Conservation (phyloP, 768 basidiomycete genomes). For the Hypholoma fasciculare region DNA sequence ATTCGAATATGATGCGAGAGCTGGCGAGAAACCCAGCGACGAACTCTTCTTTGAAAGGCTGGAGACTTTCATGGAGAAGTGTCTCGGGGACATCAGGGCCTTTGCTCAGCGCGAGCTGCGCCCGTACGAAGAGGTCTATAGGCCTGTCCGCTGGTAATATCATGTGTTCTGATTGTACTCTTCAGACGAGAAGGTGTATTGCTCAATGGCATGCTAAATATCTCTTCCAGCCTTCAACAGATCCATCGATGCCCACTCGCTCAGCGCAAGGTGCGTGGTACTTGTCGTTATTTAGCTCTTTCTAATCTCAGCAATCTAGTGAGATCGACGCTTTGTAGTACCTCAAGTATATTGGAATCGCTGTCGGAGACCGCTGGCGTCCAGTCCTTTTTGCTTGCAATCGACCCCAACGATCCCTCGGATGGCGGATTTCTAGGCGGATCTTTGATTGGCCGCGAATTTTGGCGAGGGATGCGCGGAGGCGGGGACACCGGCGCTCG, state of each 20-base stretch:
- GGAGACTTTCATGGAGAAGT: conserved; percentile 63
- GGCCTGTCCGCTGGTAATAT: conserved; percentile 18
- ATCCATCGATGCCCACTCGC: conserved; percentile 1
- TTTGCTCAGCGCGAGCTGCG: conserved; percentile 62
- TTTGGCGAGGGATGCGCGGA: conserved; percentile 60
- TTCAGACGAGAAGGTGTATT: conserved; percentile 48
- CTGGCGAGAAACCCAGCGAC: conserved; percentile 34
- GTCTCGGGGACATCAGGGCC: conserved; percentile 52
- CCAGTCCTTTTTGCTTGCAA: conserved; percentile 63
- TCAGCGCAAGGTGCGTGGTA: conserved; percentile 9
- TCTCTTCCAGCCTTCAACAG: conserved; percentile 41
- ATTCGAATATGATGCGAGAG: conserved; percentile 32
- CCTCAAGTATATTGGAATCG: conserved; percentile 56
- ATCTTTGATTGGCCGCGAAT: conserved; percentile 58
- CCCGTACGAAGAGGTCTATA: conserved; percentile 58
- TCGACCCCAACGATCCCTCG: conserved; percentile 47
- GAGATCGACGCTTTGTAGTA: conserved; percentile 43
- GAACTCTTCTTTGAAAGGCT: conserved; percentile 64
- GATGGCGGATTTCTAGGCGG: conserved; percentile 67
- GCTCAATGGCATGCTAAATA: conserved; percentile 66
- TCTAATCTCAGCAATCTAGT: conserved; percentile 32
- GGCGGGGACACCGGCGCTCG: conserved; percentile 60
- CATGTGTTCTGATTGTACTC: conserved; percentile 24
- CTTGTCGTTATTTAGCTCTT: neutral
- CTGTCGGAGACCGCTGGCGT: conserved; percentile 48